A percentile compares a stretch with the other conserved stretches of the same genome.
Conservation (phyloP, 495 filamentous ascomycete species). For the Venustampulla echinocandica region DNA sequence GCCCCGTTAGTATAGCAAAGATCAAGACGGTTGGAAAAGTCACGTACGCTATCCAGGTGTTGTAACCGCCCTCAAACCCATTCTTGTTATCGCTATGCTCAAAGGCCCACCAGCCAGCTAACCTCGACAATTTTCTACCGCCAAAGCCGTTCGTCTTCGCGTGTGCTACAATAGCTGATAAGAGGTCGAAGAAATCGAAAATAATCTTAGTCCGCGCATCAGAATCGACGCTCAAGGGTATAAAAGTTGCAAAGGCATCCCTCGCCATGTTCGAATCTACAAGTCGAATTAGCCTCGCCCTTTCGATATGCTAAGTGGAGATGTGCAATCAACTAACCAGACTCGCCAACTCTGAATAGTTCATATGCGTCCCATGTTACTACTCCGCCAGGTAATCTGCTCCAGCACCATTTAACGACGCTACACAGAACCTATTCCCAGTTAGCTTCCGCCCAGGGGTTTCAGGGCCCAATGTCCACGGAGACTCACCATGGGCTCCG, state of each 20-base stretch:
- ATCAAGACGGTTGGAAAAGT: neutral
- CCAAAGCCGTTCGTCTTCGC: conserved; percentile 90
- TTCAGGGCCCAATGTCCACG: neutral
- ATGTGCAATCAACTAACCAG: conserved; percentile 47
- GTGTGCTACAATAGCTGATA: conserved; percentile 70
- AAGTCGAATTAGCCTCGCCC: no score
- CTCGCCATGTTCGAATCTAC: conserved; percentile 85
- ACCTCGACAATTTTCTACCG: conserved; percentile 85
- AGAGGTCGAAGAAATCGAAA: conserved; percentile 91
- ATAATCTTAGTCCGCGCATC: conserved; percentile 81
- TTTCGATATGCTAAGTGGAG: no score
- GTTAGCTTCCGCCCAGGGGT: conserved; percentile 13
- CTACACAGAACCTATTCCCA: conserved; percentile 70
- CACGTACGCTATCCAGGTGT: conserved; percentile 49
- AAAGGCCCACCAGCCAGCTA: conserved; percentile 99
- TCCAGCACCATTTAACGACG: conserved; percentile 98
- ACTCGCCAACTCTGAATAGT: conserved; percentile 87
- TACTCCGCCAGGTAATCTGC: conserved; percentile 80
- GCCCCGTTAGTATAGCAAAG: conserved; percentile 25
- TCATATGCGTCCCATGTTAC: conserved; percentile 98
- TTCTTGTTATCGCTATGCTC: conserved; percentile 75
- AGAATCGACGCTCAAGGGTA: conserved; percentile 87
- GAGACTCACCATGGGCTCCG: conserved; percentile 76
- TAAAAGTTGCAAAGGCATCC: conserved; percentile 92
- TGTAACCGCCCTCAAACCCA: conserved; percentile 96